These are phyloP conservation scores for Pisolithus thermaeus DNA, from an alignment of 1,284 basidiomycete genomes.

Conservation along the genomic window DNA sequence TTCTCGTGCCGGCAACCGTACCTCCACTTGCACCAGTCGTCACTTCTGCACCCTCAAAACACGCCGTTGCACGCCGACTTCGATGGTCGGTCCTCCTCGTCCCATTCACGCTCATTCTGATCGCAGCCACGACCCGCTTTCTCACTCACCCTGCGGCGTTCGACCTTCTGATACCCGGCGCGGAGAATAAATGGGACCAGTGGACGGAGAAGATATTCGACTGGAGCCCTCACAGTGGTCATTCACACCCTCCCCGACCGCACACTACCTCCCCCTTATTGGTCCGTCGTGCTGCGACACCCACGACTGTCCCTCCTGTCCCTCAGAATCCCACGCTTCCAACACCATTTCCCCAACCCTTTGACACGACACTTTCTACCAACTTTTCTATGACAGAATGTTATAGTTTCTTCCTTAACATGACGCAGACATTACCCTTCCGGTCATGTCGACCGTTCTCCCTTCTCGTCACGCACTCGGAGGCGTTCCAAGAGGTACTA, in stretches of 20 bases:
- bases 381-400: slow-evolving; percentile 64
- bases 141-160: slow-evolving; percentile 42
- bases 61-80: slow-evolving; percentile 36
- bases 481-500: slow-evolving; percentile 49
- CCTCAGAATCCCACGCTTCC: slow-evolving; percentile 43
- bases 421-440: slow-evolving; percentile 59
- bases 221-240: slow-evolving; percentile 41
- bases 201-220: slow-evolving; percentile 20
- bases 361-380: slow-evolving; percentile 55
- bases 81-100: slow-evolving; percentile 48
- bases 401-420: slow-evolving; percentile 64
- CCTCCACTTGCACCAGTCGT: slow-evolving; percentile 8
- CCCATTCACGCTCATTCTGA: slow-evolving; percentile 46
- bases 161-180: slow-evolving; percentile 34
- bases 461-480: slow-evolving; percentile 55
- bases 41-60: slow-evolving; percentile 28
- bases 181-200: slow-evolving; percentile 17
- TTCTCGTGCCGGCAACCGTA: slow-evolving; percentile 6
- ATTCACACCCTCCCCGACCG: slow-evolving; percentile 15
- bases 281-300: slow-evolving; percentile 10
- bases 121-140: slow-evolving; percentile 48
- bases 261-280: not conserved
- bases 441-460: slow-evolving; percentile 71
- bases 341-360: slow-evolving; percentile 72
- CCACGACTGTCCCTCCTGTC: slow-evolving; percentile 34